phyloP scores from a whole-genome alignment of 192 early-diverging fungal genomes.

The Podila verticillata region DNA sequence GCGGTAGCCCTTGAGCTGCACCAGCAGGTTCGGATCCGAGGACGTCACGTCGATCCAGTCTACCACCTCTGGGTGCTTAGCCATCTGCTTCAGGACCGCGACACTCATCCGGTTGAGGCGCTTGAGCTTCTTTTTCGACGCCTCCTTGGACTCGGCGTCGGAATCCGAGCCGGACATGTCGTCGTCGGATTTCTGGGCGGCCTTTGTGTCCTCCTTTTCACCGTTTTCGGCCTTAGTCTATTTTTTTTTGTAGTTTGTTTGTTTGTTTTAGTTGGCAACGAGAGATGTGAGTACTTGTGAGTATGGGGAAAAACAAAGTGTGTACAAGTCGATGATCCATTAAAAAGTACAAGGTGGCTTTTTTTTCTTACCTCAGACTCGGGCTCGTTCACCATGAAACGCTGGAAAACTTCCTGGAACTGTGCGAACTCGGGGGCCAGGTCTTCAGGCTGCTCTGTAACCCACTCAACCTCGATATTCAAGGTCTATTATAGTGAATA shows the following conservation, averaged over 20 bases:
- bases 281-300: too few relatives aligned
- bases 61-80: conserved; percentile 93
- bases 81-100: conserved; percentile 93
- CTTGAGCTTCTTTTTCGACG: conserved; percentile 69
- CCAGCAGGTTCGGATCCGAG: conserved; percentile 88
- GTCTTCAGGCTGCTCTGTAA: conserved; percentile 31
- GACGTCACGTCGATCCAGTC: conserved; percentile 91
- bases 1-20: conserved; percentile 88
- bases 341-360: background rate
- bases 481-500: conserved; percentile 14
- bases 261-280: too few relatives aligned
- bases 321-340: too few relatives aligned
- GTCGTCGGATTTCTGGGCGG: conserved; percentile 27
- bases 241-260: background rate
- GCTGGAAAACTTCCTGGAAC: conserved; percentile 55
- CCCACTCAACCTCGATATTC: conserved; percentile 44
- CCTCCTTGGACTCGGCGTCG: conserved; percentile 43
- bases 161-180: conserved; percentile 45
- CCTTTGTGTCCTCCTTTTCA: conserved; percentile 18
- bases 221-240: conserved; percentile 17
- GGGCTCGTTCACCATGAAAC: conserved; percentile 47
- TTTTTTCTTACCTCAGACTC: conserved; percentile 41
- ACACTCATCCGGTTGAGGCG: conserved; percentile 74
- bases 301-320: too few relatives aligned
- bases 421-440: conserved; percentile 51